Percentiles rank a stretch among this genome's conserved stretches.
phyloP scores from a whole-genome alignment of 2,329 filamentous ascomycete species.

The Claviceps sp. region DNA sequence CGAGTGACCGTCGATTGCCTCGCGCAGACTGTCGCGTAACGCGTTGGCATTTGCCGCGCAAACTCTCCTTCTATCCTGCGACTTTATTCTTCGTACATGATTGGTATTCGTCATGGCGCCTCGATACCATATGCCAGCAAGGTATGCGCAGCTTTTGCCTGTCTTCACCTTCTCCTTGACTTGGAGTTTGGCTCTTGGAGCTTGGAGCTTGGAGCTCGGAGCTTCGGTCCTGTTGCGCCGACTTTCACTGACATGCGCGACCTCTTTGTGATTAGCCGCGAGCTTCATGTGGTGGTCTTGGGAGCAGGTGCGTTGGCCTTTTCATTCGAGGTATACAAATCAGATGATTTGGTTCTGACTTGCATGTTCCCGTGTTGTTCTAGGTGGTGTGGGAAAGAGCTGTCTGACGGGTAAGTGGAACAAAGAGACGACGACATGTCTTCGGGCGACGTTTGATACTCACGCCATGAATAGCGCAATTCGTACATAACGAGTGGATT shows the following conservation, averaged over 20 bases:
- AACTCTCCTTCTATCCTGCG: not conserved
- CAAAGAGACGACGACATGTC: not conserved
- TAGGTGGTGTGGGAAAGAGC: slow-evolving; percentile 84
- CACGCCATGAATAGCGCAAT: slow-evolving; percentile 51
- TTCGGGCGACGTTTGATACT: not conserved
- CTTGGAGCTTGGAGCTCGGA: not conserved
- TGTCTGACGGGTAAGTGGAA: slow-evolving; percentile 64
- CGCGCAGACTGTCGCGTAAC: not conserved
- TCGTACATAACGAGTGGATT: slow-evolving; percentile 89
- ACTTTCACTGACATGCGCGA: not conserved
- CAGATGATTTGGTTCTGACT: slow-evolving; percentile 16
- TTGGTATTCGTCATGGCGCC: slow-evolving; percentile 5
- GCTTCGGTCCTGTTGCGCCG: not conserved
- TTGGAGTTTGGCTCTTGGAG: too few species aligned
- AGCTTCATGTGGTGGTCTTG: slow-evolving; percentile 73
- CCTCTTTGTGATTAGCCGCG: slow-evolving; percentile 38
- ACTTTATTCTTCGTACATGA: not conserved
- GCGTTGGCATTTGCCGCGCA: not conserved
- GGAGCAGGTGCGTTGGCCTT: slow-evolving; percentile 50
- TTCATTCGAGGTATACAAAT: not conserved
- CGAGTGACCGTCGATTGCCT: not conserved
- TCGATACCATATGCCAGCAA: slow-evolving; percentile 7
- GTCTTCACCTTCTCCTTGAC: not conserved
- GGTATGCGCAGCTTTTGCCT: not conserved
- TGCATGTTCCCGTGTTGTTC: slow-evolving; percentile 4